Evolutionary conservation across 208 protist genomes (phyloP), one percentile per base, ranked within the genome.

Genomic region (Kentomonas sorsogonicus): DNA sequence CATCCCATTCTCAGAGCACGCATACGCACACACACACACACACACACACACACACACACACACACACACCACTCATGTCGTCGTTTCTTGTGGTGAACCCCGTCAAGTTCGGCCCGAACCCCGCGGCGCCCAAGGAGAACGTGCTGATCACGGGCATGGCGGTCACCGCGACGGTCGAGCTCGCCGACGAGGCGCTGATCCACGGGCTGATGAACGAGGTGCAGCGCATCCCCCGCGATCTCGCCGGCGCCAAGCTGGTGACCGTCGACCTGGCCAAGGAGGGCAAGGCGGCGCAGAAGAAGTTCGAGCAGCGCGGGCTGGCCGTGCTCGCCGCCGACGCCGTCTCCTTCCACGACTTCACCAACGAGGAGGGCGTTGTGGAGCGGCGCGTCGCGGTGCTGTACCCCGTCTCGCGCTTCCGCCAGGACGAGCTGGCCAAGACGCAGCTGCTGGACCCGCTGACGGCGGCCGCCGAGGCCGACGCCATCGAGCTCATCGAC

Each of bases 341-440:
- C 56, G 60, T 89, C 18, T 84, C 81, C 31, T 60, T 86, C 18
- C 86, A 93, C 72, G 69, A 86, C 62, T 74, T 86, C 65, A 83
- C 79, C 30, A 66, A 83, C 66, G 53, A 55, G 4, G 45, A 78
- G 18, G 76, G 79, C 40, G 55, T 60, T 25, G 80, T 89, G 31
- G 62, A 56, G 34, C 80, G 81, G 40, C 80, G 80, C 51, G 15
- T 89, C 20, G 56, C 81, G 33, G 63, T 93, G 18, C 68, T 89
- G 27, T 89, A 93, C 63, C 85, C 85, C 7, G 82, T 93, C 76
- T 77, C 53, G 31, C 62, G 60, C 15, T 23, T 27, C 31, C 85
- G 79, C 34, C 71, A 69, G 16, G 72, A 60, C 25, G 85, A 89
- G 55, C 57, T 93, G 31, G 69, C 81, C 2, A 55, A 56, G 26